Conservation (phyloP, 306 rosid species). For the Casuarina equisetifolia region DNA sequence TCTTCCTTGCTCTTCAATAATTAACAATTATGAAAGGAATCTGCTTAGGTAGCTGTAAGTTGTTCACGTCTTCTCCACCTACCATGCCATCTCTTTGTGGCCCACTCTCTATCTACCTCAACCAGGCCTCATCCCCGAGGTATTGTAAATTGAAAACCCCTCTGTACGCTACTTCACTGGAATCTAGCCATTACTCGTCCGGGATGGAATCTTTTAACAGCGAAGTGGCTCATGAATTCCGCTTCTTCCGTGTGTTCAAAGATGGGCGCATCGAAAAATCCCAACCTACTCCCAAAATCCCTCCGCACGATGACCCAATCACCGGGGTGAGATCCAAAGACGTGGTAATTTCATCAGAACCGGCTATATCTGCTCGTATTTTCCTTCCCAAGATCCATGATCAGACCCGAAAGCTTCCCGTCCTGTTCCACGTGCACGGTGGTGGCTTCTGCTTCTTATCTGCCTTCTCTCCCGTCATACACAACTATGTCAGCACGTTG, state of each 20-base stretch:
- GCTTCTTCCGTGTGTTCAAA: constrained; percentile 33
- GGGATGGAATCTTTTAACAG: constrained; percentile 10
- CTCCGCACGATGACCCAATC: constrained; percentile 32
- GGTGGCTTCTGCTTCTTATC: constrained; percentile 40
- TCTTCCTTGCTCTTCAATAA: neutral
- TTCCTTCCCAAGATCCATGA: constrained; percentile 26
- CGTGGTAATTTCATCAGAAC: constrained; percentile 29
- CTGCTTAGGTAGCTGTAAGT: neutral
- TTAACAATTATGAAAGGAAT: neutral
- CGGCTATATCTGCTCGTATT: constrained; percentile 35
- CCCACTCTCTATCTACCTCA: no score
- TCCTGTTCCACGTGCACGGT: constrained; percentile 41
- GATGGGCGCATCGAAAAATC: constrained; percentile 27
- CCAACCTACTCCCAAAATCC: neutral
- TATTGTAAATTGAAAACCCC: no score
- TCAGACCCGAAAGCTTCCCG: constrained; percentile 18
- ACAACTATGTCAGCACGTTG: constrained; percentile 23
- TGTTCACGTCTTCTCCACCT: neutral
- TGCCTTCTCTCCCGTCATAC: constrained; percentile 30
- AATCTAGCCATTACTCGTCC: no score
- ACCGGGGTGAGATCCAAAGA: constrained; percentile 32
- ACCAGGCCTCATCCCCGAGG: no score
- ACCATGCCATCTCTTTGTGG: neutral
- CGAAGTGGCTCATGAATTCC: constrained; percentile 23
- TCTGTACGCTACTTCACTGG: no score